Conservation (phyloP, 2,329 filamentous ascomycete genomes). For the Sporothrix globosa region DNA sequence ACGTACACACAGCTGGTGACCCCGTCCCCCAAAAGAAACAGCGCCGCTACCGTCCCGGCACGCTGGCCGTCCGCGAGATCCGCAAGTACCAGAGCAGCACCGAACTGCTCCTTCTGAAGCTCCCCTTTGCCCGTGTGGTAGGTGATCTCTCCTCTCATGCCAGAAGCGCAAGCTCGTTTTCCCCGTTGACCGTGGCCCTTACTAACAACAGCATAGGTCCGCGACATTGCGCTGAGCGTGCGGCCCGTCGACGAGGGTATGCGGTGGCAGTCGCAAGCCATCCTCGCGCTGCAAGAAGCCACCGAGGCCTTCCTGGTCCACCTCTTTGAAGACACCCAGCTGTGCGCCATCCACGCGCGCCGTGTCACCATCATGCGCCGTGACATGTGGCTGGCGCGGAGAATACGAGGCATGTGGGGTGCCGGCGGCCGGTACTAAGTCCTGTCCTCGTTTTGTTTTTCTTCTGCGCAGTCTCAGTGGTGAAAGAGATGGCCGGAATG, state of each 20-base stretch:
- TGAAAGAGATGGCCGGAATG: neutral
- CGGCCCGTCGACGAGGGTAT: constrained; percentile 69
- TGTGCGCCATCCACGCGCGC: constrained; percentile 96
- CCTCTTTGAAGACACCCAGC: constrained; percentile 93
- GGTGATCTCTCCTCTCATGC: constrained; percentile 32
- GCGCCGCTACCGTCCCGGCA: constrained; percentile 75
- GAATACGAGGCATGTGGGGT: constrained; percentile 78
- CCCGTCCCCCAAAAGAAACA: constrained; percentile 66
- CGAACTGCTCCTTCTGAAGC: constrained; percentile 79
- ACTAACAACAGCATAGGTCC: constrained; percentile 51
- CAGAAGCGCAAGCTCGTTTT: constrained; percentile 26
- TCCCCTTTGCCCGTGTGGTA: constrained; percentile 78
- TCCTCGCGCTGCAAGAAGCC: constrained; percentile 90
- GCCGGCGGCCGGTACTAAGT: constrained; percentile 58
- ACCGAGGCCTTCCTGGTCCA: constrained; percentile 96
- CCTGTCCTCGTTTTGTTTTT: neutral
- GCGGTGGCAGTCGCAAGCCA: constrained; percentile 95
- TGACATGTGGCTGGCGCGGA: constrained; percentile 88
- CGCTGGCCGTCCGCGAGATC: constrained; percentile 88
- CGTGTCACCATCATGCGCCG: constrained; percentile 97
- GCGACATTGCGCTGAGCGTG: constrained; percentile 71
- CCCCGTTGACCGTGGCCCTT: neutral
- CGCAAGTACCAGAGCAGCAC: constrained; percentile 86
- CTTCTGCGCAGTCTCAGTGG: neutral
- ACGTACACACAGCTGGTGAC: constrained; percentile 63